These are phyloP conservation scores for Tricholoma furcatifolium DNA, from an alignment of 768 basidiomycete genomes.

Conservation along the genomic window DNA sequence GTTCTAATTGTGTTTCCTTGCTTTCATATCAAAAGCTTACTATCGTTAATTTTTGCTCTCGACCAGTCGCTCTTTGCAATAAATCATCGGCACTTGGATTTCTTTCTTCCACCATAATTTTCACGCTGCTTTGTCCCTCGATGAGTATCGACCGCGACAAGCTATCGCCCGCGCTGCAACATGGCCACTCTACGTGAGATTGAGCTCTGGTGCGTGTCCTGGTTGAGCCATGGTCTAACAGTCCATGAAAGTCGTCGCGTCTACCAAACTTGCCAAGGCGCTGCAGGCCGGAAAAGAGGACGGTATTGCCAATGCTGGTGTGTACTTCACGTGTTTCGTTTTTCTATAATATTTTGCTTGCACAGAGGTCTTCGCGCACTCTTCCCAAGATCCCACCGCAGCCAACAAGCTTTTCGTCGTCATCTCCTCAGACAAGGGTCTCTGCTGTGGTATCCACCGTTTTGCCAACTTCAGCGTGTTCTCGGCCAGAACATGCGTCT, in stretches of 20 bases:
- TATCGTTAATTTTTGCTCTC: constrained; percentile 12
- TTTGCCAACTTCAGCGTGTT: constrained; percentile 79
- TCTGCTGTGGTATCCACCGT: constrained; percentile 99
- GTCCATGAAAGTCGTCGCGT: constrained; percentile 99
- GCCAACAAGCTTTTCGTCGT: constrained; percentile 89
- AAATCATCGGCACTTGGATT: no score
- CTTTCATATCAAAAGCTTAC: constrained; percentile 4
- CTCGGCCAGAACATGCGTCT: constrained; percentile 66
- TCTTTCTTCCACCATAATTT: no score
- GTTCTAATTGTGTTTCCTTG: constrained; percentile 5
- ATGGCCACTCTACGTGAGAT: constrained; percentile 99
- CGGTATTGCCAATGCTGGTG: constrained; percentile 88
- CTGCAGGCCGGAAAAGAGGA: constrained; percentile 91
- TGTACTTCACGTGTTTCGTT: constrained; percentile 21
- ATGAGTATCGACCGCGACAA: constrained; percentile 32
- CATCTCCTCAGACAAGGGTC: constrained; percentile 97
- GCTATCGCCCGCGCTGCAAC: constrained; percentile 50
- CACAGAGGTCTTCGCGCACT: constrained; percentile 88
- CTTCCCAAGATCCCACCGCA: constrained; percentile 62
- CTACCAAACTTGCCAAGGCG: constrained; percentile 93
- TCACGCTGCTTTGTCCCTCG: no score
- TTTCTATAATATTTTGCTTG: not conserved
- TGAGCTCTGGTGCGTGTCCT: constrained; percentile 71
- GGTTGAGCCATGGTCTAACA: constrained; percentile 29
- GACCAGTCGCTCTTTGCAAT: constrained; percentile 6